These are phyloP conservation scores for Aureobasidium sp. DNA, from an alignment of 2,329 filamentous ascomycete genomes.

Conservation along the genomic window DNA sequence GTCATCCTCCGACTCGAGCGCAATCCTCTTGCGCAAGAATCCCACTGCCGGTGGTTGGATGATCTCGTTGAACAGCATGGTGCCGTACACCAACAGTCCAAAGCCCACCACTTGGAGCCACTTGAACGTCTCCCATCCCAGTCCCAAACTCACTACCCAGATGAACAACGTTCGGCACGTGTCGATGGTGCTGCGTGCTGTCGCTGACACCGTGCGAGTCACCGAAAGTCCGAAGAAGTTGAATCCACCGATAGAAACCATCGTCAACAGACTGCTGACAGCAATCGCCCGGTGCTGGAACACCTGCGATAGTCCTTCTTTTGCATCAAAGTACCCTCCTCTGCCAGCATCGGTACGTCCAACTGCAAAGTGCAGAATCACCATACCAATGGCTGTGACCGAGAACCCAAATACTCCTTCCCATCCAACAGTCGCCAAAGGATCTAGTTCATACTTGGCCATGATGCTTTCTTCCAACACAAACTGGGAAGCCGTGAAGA, in stretches of 20 bases:
- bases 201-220: slow-evolving; percentile 81
- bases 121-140: slow-evolving; percentile 97
- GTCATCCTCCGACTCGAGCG: background rate
- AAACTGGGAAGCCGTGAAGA: slow-evolving; percentile 95
- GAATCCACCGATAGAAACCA: slow-evolving; percentile 96
- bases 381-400: slow-evolving; percentile 70
- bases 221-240: slow-evolving; percentile 98
- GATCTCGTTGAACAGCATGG: slow-evolving; percentile 83
- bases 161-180: slow-evolving; percentile 97
- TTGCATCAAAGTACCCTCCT: slow-evolving; percentile 83
- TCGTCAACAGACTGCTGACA: slow-evolving; percentile 76
- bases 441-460: slow-evolving; percentile 67
- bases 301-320: slow-evolving; percentile 76
- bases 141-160: slow-evolving; percentile 85
- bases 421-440: slow-evolving; percentile 89
- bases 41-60: background rate
- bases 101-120: slow-evolving; percentile 92
- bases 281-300: slow-evolving; percentile 61
- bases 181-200: slow-evolving; percentile 90
- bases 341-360: slow-evolving; percentile 65
- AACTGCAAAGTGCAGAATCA: slow-evolving; percentile 66
- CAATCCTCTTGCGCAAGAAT: slow-evolving; percentile 7
- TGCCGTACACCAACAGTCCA: slow-evolving; percentile 84
- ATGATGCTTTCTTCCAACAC: slow-evolving; percentile 93
- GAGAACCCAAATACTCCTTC: slow-evolving; percentile 86